Evolutionary conservation across 108 stramenopile genomes (phyloP), one percentile per base, ranked within the genome.

Genomic region (Cyclotella kingstonii): DNA sequence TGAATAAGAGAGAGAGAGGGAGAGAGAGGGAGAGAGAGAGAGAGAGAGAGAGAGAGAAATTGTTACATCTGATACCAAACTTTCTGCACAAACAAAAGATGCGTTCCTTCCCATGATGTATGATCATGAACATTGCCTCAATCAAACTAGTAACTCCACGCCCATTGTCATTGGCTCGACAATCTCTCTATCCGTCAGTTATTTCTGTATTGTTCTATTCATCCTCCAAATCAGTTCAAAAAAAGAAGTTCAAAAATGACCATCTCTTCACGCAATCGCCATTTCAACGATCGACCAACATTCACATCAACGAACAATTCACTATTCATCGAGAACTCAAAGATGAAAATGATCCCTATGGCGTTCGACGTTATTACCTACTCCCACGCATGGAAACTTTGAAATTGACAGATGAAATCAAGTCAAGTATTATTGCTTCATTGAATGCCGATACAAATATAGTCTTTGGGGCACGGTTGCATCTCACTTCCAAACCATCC

Each of bases 391-490:
- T 23, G 17, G 26, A 18, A 3, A 21, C 3, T 38, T 25, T 22
- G 15, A 25, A 12, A 44, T 29, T 21, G 10, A 36, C 34, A 17
- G 18, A 34, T 14, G 29, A 22, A 50, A 50, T 50, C 35, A 9
- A 31, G 14, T 18, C 27, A 35, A 55, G 0, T 9, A 29, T 39
- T 22, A 45, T 74, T 54, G 85, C 83, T 5, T 76, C 86, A 1
- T 5, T 90, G 6, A 59, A 72, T 57, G 80, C 82, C 26, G 83
- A 82, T 54, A 60, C 76, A 22, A 87, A 87, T 39, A 82, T 90
- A 18, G 19, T 90, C 12, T 90, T 90, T 63, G 89, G 84, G 3
- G 80, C 85, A 3, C 27, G 62, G 22, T 39, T 76, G 23, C 75
- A 77, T 28, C 33, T 6, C 12, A 6, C 14, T 38, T 14, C 28